phyloP scores from a whole-genome alignment of 106 monocot species.

The Vanilla planifolia region DNA sequence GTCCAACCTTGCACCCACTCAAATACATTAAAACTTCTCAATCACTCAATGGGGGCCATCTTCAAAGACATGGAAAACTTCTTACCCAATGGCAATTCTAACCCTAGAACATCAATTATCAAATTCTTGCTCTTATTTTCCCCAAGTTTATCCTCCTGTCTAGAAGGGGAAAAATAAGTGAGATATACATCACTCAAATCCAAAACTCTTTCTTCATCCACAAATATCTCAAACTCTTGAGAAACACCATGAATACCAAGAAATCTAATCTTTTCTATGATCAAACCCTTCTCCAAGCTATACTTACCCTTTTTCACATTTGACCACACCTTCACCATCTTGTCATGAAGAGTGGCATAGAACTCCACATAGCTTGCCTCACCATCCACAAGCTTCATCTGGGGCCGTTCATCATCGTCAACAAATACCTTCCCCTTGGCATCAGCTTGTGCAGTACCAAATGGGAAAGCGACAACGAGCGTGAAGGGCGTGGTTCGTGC shows the following conservation, averaged over 20 bases:
- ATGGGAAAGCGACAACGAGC: conserved; percentile 61
- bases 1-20: too few relatives aligned
- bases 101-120: conserved; percentile 63
- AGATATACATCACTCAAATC: conserved; percentile 34
- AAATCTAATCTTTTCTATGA: conserved; percentile 71
- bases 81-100: conserved; percentile 76
- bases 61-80: conserved; percentile 75
- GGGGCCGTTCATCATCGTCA: conserved; percentile 85
- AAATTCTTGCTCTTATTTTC: conserved; percentile 30
- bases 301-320: conserved; percentile 54
- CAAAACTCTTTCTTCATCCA: conserved; percentile 35
- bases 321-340: conserved; percentile 64
- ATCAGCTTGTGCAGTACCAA: conserved; percentile 30
- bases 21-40: neutral
- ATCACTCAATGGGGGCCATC: conserved; percentile 37
- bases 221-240: conserved; percentile 31
- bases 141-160: conserved; percentile 22
- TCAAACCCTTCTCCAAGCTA: conserved; percentile 41
- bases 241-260: conserved; percentile 43
- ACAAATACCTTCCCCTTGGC: conserved; percentile 67
- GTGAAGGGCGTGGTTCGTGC: conserved; percentile 80
- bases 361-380: conserved; percentile 60
- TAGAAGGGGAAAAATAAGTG: neutral
- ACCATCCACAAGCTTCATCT: conserved; percentile 74
- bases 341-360: conserved; percentile 34